Evolutionary conservation across 2,329 filamentous ascomycete species (phyloP).

Genomic region (Hysterium pulicare): DNA sequence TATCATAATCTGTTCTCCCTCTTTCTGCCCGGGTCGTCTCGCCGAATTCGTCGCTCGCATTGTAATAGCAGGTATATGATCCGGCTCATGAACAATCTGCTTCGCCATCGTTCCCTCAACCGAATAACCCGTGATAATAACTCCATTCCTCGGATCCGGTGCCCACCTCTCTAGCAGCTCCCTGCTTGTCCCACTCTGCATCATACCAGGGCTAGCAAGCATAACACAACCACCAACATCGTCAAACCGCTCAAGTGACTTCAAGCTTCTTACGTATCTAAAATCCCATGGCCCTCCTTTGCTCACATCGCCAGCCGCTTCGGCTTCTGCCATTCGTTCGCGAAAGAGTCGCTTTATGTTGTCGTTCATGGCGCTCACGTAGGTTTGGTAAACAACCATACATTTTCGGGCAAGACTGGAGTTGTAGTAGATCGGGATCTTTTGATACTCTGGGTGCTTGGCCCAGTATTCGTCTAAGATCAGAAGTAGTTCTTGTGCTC

Average conservation of each 20-base stretch:
- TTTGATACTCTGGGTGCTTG: conserved; percentile 82
- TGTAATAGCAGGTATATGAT: conserved; percentile 93
- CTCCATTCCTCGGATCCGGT: conserved; percentile 93
- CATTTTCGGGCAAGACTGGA: conserved; percentile 92
- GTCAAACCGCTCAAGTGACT: conserved; percentile 91
- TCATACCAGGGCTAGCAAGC: conserved; percentile 96
- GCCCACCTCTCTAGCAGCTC: conserved; percentile 94
- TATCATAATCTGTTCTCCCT: conserved; percentile 86
- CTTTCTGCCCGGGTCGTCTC: conserved; percentile 60
- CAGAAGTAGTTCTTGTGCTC: conserved; percentile 88
- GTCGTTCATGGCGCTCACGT: conserved; percentile 97
- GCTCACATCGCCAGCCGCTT: conserved; percentile 70
- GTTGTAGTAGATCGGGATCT: conserved; percentile 94
- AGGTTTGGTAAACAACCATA: conserved; percentile 98
- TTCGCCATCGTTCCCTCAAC: conserved; percentile 99
- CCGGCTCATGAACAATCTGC: conserved; percentile 89
- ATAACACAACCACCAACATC: conserved; percentile 95
- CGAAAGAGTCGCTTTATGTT: conserved; percentile 96
- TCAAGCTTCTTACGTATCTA: conserved; percentile 85
- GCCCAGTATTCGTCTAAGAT: conserved; percentile 98
- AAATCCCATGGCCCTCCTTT: conserved; percentile 95
- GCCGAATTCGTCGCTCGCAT: conserved; percentile 50
- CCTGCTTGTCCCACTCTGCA: conserved; percentile 92
- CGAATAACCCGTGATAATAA: conserved; percentile 97
- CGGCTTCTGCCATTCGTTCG: conserved; percentile 86